Evolutionary conservation across 1,284 basidiomycete genomes (phyloP).

Genomic region (Rhodotorula sp.): DNA sequence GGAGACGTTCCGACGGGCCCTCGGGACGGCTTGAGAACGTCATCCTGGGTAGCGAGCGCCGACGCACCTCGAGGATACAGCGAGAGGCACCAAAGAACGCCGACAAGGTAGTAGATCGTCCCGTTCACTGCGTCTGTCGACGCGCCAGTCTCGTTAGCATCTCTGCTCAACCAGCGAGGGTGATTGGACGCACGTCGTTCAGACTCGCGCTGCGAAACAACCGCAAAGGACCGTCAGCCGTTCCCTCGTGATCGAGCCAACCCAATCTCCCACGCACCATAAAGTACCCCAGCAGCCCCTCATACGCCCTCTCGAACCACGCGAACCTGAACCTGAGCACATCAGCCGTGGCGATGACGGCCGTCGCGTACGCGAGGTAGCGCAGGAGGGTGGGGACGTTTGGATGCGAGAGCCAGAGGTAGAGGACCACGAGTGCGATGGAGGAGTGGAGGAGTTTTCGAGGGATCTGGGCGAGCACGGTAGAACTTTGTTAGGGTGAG

Average conservation of each 20-base stretch:
- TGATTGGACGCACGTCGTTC: slow-evolving; percentile 47
- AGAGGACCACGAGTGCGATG: slow-evolving; percentile 82
- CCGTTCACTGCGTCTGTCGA: slow-evolving; percentile 55
- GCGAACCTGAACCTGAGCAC: slow-evolving; percentile 70
- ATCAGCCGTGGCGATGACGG: slow-evolving; percentile 72
- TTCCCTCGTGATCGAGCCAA: no score
- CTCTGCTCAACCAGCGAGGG: not conserved
- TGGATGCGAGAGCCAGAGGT: slow-evolving; percentile 59
- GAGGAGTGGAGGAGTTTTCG: slow-evolving; percentile 86
- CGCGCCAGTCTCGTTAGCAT: not conserved
- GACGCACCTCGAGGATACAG: slow-evolving; percentile 64
- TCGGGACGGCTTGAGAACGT: not conserved
- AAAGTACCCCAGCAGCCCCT: slow-evolving; percentile 74
- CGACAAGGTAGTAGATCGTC: slow-evolving; percentile 92
- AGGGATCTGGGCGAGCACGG: slow-evolving; percentile 63
- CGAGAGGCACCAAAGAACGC: slow-evolving; percentile 76
- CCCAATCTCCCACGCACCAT: slow-evolving; percentile 57
- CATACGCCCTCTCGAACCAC: slow-evolving; percentile 72
- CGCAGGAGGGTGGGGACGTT: slow-evolving; percentile 59
- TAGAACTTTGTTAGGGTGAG: not conserved
- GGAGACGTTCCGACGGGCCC: not conserved
- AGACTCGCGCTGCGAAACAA: slow-evolving; percentile 46
- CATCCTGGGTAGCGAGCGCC: not conserved
- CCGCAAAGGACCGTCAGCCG: no score
- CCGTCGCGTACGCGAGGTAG: slow-evolving; percentile 65